Evolutionary conservation across 2,329 filamentous ascomycete species (phyloP), one percentile per base, ranked within the genome.

Genomic region (Pyrenochaeta sp.): DNA sequence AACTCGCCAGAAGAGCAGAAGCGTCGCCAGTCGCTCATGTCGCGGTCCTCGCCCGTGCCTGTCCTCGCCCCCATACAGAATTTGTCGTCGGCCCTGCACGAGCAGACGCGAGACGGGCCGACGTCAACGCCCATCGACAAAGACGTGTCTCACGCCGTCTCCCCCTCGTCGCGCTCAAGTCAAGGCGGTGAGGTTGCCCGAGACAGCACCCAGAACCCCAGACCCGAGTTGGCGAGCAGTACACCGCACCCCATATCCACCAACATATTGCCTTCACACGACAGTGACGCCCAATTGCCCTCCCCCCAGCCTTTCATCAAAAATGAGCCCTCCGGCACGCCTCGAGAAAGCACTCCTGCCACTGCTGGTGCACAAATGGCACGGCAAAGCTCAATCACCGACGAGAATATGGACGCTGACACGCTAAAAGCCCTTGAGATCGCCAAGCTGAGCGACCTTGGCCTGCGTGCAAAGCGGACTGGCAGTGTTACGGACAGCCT

Each of bases 361-460:
- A 36, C 56, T 42, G 37, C 57, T 49, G 21, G 40, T 33, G 56
- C 27, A 54, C 65, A 51, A 20, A 54, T 46, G 20, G 68, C 69
- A n/a, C 56, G 54, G 39, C 56, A 71, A 58, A 33, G 32, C n/a
- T 71, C 69, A 9, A 44, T 60, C 30, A 48, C 61, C 1, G 47
- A 46, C 14, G 67, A 67, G 2, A 59, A 55, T 41, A 54, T 75
- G 39, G 78, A 80, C 32, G 51, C 55, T 14, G 74, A 79, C 36
- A 75, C 77, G 2, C 67, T 74, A 40, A 79, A 79, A 60, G 74
- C 78, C 4, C 69, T 82, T 27, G 74, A 77, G 50, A 69, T 75
- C 36, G 71, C 79, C 12, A 81, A 81, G 66, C 69, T 71, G 43
- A 78, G 73, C 67, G 80, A 82, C 51, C 72, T 79, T 45, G 76